Evolutionary conservation across 768 basidiomycete species (phyloP).

Genomic region (Boletus rubroflammeus): DNA sequence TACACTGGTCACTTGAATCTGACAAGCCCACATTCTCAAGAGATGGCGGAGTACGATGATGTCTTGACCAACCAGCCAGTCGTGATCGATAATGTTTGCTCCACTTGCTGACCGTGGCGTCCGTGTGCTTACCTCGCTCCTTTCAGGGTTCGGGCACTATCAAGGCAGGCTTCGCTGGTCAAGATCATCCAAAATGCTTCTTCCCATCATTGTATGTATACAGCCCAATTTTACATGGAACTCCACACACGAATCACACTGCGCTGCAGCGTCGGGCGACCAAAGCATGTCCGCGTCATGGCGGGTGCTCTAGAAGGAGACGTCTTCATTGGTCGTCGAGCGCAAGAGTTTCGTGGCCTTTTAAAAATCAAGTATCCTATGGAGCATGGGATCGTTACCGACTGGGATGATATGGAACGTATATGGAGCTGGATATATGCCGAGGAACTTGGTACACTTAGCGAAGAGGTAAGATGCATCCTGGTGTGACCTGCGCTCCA

Average conservation of each 20-base stretch:
- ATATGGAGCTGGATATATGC: conserved; percentile 99
- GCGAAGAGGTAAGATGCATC: conserved; percentile 76
- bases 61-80: conserved; percentile 98
- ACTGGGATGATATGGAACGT: conserved; percentile 99
- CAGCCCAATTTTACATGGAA: conserved; percentile 28
- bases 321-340: conserved; percentile 90
- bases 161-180: conserved; percentile 98
- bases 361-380: conserved; percentile 99
- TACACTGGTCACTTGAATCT: not conserved
- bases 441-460: conserved; percentile 91
- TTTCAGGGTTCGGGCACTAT: conserved; percentile 95
- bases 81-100: conserved; percentile 92
- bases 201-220: conserved; percentile 94
- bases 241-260: conserved; percentile 21
- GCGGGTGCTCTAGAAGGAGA: conserved; percentile 96
- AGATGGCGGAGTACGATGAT: conserved; percentile 87
- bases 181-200: conserved; percentile 99
- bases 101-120: conserved; percentile 20
- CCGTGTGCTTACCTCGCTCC: conserved; percentile 23
- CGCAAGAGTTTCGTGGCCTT: conserved; percentile 93
- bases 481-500: not conserved
- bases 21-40: conserved; percentile 10
- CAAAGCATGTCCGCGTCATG: conserved; percentile 98
- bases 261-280: conserved; percentile 77
- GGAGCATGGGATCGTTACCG: conserved; percentile 97